Evolutionary conservation across 768 basidiomycete species (phyloP).

Genomic region (Neoboletus subvelutipes): DNA sequence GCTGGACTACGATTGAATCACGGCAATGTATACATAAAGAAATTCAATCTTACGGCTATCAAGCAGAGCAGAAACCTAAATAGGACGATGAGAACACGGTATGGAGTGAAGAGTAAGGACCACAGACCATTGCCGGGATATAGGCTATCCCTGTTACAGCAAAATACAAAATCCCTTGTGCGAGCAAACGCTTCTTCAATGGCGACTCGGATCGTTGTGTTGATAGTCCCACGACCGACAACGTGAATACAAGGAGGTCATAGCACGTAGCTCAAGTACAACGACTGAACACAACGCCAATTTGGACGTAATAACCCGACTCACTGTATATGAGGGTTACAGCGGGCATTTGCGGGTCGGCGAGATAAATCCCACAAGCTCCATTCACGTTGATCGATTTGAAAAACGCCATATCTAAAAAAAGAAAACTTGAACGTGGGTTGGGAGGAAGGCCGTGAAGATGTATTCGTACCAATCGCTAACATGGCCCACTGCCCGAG

Average conservation of each 20-base stretch:
- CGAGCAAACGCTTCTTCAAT: conserved; percentile 14
- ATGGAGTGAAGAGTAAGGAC: not conserved
- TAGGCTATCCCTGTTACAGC: conserved; percentile 12
- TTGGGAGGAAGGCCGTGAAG: not conserved
- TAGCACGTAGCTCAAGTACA: conserved; percentile 12
- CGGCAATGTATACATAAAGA: not conserved
- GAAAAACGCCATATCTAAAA: conserved; percentile 4
- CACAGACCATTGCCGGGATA: conserved; percentile 11
- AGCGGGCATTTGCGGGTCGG: not conserved
- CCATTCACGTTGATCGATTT: not conserved
- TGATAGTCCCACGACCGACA: conserved; percentile 19
- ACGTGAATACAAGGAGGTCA: conserved; percentile 20
- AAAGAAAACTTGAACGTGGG: not conserved
- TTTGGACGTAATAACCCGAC: not conserved
- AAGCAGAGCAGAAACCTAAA: conserved; percentile 9
- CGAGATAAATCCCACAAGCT: not conserved
- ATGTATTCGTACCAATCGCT: conserved; percentile 3
- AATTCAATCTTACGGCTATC: conserved; percentile 6
- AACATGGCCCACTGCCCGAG: conserved; percentile 24
- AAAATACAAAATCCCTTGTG: conserved; percentile 21
- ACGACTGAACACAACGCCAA: not conserved
- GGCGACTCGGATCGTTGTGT: conserved; percentile 7
- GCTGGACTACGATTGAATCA: conserved; percentile 1
- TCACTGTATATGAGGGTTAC: conserved; percentile 15
- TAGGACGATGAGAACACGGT: not conserved